Conservation (phyloP, 2,329 filamentous ascomycete genomes). For the Phaeosphaeriaceae sp. region DNA sequence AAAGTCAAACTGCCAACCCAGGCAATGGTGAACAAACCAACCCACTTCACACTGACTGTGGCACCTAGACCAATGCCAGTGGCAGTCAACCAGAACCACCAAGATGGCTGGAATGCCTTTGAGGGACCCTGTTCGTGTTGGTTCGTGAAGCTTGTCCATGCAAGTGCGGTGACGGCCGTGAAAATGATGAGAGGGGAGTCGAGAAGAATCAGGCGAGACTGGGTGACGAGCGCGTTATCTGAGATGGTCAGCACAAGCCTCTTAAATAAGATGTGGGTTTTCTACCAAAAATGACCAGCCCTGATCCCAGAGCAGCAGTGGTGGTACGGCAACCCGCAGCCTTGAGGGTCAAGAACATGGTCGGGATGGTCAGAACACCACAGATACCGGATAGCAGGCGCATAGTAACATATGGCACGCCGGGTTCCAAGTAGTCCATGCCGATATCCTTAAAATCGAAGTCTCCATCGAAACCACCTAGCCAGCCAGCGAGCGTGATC, state of each 20-base stretch:
- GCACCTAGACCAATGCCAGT: slow-evolving; percentile 88
- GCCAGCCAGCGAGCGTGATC: slow-evolving; percentile 91
- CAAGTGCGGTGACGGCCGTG: slow-evolving; percentile 87
- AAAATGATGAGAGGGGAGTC: slow-evolving; percentile 94
- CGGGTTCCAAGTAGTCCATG: slow-evolving; percentile 95
- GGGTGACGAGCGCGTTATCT: slow-evolving; percentile 96
- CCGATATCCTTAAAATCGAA: slow-evolving; percentile 99
- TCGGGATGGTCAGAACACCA: slow-evolving; percentile 85
- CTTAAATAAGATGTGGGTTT: not conserved
- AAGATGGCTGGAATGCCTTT: slow-evolving; percentile 84
- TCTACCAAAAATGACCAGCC: slow-evolving; percentile 87
- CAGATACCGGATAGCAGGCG: slow-evolving; percentile 88
- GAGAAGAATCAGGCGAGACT: slow-evolving; percentile 92
- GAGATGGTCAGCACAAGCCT: slow-evolving; percentile 22
- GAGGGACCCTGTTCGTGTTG: slow-evolving; percentile 91
- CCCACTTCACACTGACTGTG: slow-evolving; percentile 97
- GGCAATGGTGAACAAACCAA: slow-evolving; percentile 96
- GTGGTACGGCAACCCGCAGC: slow-evolving; percentile 85
- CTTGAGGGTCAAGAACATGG: slow-evolving; percentile 94
- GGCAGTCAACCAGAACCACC: slow-evolving; percentile 97
- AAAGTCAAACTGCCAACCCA: slow-evolving; percentile 94
- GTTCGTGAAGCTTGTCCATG: slow-evolving; percentile 93
- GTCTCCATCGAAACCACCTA: slow-evolving; percentile 91
- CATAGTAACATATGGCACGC: slow-evolving; percentile 97
- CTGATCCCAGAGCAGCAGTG: slow-evolving; percentile 82